These are phyloP conservation scores for Filosporella fistucella DNA, from an alignment of 495 filamentous ascomycete genomes.

Conservation along the genomic window DNA sequence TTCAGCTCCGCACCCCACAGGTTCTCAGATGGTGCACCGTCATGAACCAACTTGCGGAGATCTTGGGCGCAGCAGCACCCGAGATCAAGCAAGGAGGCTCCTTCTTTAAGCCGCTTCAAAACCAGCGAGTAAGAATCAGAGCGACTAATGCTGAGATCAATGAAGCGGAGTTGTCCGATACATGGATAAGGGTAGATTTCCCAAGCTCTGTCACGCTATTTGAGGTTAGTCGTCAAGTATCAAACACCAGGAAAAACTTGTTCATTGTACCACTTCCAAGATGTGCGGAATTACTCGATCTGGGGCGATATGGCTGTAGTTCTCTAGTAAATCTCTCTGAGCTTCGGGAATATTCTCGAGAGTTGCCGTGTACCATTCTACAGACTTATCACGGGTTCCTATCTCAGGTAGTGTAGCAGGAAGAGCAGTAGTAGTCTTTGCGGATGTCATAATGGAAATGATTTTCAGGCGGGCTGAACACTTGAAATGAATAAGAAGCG, in stretches of 20 bases:
- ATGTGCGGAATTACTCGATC: neutral
- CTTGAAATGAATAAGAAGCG: neutral
- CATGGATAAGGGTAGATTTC: slow-evolving; percentile 30
- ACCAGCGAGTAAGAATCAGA: slow-evolving; percentile 11
- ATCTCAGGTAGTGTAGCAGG: neutral
- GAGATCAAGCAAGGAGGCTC: slow-evolving; percentile 37
- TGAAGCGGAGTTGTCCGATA: slow-evolving; percentile 29
- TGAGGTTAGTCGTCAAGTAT: neutral
- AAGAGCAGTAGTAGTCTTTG: neutral
- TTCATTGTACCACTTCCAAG: neutral
- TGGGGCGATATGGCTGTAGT: neutral
- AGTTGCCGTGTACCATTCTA: neutral
- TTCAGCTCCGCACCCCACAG: slow-evolving; percentile 2
- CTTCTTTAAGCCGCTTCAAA: slow-evolving; percentile 6
- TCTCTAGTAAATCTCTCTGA: neutral
- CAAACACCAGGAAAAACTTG: neutral
- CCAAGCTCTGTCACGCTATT: slow-evolving; percentile 9
- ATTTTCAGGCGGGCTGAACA: neutral
- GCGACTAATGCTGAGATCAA: slow-evolving; percentile 7
- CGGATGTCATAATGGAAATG: neutral
- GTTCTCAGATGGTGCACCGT: slow-evolving; percentile 34
- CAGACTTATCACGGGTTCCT: neutral
- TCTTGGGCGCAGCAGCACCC: slow-evolving; percentile 47
- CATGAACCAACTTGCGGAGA: slow-evolving; percentile 36
- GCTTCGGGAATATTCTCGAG: neutral